Percentiles rank a stretch among this genome's conserved stretches.
phyloP scores from a whole-genome alignment of 768 basidiomycete genomes.

The Lyophyllum decastes region DNA sequence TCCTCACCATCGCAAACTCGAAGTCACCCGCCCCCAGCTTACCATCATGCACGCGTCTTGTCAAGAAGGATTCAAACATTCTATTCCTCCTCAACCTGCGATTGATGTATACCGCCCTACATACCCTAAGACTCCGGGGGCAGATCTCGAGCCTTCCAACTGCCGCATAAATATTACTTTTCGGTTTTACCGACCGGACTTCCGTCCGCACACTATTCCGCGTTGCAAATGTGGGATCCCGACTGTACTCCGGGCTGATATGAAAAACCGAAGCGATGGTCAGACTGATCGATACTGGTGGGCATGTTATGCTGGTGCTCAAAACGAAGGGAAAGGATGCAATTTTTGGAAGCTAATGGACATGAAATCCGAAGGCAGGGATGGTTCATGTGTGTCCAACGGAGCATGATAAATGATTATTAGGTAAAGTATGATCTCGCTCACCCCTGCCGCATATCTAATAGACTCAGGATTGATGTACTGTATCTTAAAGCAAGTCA shows the following conservation, averaged over 20 bases:
- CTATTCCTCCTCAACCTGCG: constrained; percentile 68
- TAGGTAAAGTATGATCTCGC: not conserved
- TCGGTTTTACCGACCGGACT: constrained; percentile 85
- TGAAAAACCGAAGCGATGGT: constrained; percentile 68
- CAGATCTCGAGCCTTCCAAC: constrained; percentile 49
- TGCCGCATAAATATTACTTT: constrained; percentile 86
- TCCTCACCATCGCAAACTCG: constrained; percentile 1
- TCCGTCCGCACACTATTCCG: constrained; percentile 63
- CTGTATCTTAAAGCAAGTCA: not conserved
- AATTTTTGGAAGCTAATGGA: constrained; percentile 76
- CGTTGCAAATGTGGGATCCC: constrained; percentile 75
- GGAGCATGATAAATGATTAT: not conserved
- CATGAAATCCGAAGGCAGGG: constrained; percentile 65
- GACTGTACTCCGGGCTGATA: constrained; percentile 71
- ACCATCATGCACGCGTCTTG: constrained; percentile 87
- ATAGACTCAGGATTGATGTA: not conserved
- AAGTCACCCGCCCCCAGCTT: constrained; percentile 42
- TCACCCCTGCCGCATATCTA: not conserved
- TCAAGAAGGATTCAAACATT: constrained; percentile 83
- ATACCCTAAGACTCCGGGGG: constrained; percentile 35
- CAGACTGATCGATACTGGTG: constrained; percentile 73
- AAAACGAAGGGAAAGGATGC: constrained; percentile 85
- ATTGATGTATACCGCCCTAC: constrained; percentile 75
- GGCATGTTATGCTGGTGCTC: constrained; percentile 78
- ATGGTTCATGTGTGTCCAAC: constrained; percentile 32